Base-by-base conservation (phyloP, 192 early-diverging fungal species). In the Coemansia sp. region DNA sequence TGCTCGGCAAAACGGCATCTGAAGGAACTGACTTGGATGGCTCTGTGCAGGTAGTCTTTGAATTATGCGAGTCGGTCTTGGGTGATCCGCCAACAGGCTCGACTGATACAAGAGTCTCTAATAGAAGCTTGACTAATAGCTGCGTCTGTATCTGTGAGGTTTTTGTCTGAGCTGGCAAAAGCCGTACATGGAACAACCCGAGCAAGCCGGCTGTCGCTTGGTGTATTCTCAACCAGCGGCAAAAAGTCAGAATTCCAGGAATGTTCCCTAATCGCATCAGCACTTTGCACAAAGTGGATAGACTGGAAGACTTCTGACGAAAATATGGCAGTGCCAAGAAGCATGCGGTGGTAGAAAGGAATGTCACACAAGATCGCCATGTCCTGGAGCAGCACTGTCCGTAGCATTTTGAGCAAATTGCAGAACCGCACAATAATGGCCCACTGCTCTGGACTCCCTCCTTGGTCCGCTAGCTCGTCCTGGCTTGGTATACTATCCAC, bases 311-410 rank as follows among this genome's bases (percentile, higher is more conserved):
- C 35, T 1, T 65, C 66, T 1, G 67, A 62, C 11, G 67, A 66
- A 29, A 70, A 17, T 8, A 75, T 5, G 12, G 63, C 27, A 25
- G 35, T 71, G 8, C 52, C 45, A 21, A 53, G 65, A 8, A 80
- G 54, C 77, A 80, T 80, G 29, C 63, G 71, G 24, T 62, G 64
- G 39, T 75, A 80, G 54, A 80, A 80, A 11, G 62, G 60, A 1
- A 62, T 35, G 10, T 80, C 65, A 39, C 67, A 62, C 55, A 80
- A 4, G 8, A 80, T 52, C 37, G 39, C 54, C 56, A 70, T 64
- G 58, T 80, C 77, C 45, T 80, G 77, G 1, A 80, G 24, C 41
- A 80, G 53, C 2, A 56, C 62, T 19, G 58, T 57, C 2, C 77
- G 65, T 35, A 80, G 69, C 39, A 32, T 4, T 45, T 71, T 80